These are phyloP conservation scores for Xylaria sp. DNA, from an alignment of 2,329 filamentous ascomycete species.

Conservation along the genomic window DNA sequence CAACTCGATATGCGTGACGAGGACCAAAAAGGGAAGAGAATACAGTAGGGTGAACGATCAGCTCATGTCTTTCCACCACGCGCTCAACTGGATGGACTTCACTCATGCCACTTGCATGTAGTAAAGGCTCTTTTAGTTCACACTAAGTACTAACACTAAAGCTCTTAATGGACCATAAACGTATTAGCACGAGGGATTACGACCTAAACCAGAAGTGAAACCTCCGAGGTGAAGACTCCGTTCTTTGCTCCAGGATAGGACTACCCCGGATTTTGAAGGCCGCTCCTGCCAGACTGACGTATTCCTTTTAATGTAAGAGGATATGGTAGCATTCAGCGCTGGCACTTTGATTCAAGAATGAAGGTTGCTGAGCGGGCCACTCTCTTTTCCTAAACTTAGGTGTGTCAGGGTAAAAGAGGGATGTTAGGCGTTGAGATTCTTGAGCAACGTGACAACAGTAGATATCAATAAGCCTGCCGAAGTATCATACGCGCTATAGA, in stretches of 20 bases:
- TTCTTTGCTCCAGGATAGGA: background rate
- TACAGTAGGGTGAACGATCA: background rate
- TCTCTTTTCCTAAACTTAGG: background rate
- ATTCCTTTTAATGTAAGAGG: background rate
- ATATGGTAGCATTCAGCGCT: background rate
- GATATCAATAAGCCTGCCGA: background rate
- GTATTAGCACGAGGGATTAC: background rate
- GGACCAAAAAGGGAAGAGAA: background rate
- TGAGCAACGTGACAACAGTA: background rate
- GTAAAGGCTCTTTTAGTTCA: background rate
- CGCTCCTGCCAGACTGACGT: background rate
- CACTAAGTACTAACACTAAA: background rate
- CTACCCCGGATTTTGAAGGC: constrained; percentile 19
- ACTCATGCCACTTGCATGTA: background rate
- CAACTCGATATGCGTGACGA: background rate
- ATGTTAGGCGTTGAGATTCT: background rate
- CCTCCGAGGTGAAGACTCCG: constrained; percentile 11
- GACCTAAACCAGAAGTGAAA: constrained; percentile 12
- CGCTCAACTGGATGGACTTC: background rate
- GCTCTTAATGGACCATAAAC: constrained; percentile 1
- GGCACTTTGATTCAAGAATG: background rate
- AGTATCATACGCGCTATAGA: background rate
- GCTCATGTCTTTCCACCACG: background rate
- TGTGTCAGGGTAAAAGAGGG: background rate
- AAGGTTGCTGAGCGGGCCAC: background rate